Conservation (phyloP, 1,284 basidiomycete species). For the Malassezia pachydermatis region DNA sequence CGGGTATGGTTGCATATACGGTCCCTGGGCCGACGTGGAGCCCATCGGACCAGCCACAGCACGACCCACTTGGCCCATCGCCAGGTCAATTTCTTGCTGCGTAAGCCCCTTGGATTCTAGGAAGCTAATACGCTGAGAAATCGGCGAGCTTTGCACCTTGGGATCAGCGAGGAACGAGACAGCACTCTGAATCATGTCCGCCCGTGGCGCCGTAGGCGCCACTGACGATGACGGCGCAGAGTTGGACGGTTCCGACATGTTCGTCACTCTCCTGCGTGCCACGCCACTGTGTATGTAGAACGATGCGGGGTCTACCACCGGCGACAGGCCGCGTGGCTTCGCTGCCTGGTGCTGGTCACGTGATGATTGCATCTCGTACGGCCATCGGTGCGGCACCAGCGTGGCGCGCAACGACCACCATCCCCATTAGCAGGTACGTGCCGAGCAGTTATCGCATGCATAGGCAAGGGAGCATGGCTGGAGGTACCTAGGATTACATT, state of each 20-base stretch:
- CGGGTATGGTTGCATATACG: constrained; percentile 21
- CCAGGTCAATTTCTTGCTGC: constrained; percentile 73
- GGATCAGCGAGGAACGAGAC: constrained; percentile 43
- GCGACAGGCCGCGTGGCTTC: no score
- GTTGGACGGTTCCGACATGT: constrained; percentile 5
- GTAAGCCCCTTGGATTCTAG: constrained; percentile 85
- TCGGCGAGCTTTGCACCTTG: constrained; percentile 60
- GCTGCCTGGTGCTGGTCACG: no score
- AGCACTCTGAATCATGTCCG: constrained; percentile 40
- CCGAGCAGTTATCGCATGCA: background rate
- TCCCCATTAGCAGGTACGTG: background rate
- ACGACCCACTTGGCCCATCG: constrained; percentile 54
- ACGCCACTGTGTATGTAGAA: no score
- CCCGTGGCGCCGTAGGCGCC: constrained; percentile 17
- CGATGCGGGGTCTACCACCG: no score
- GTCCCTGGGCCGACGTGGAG: constrained; percentile 15
- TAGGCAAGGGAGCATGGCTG: background rate
- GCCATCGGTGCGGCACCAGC: background rate
- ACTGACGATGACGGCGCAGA: no score
- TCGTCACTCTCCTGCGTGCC: no score
- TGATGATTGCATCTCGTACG: background rate
- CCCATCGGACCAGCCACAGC: constrained; percentile 9
- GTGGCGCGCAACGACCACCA: background rate
- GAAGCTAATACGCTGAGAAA: constrained; percentile 80
- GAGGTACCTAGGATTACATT: constrained; percentile 31